Base-by-base conservation (phyloP, 345 rosid genomes). In the Citrus mangshanensis region DNA sequence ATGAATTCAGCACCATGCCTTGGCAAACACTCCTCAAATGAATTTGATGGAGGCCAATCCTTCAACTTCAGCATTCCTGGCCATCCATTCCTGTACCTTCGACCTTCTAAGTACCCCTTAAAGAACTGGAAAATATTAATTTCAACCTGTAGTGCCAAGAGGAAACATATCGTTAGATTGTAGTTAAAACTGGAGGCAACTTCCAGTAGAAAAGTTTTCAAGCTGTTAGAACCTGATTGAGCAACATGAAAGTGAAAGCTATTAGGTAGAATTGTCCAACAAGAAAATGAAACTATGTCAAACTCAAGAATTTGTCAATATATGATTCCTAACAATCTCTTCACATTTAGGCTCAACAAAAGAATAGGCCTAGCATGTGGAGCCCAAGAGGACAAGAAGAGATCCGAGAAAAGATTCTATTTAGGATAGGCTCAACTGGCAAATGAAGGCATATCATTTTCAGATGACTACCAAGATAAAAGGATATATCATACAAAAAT, bases 31-130 rank as follows among this genome's bases (percentile, higher is more conserved):
- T 87, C 90, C 37, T 86, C 86, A 81, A 88, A 90, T 51, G 79
- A 74, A 76, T 84, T 86, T 32, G 89, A 87, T 21, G 91, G 85
- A 27, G 93, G 93, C 93, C 90, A 88, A 82, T 88, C 93, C 72
- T 88, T 86, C 83, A 88, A 81, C 81, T 88, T 87, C 82, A 90
- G 69, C 89, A 88, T 85, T 77, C 81, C 87, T 19, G 89, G 89
- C 93, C 88, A 89, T 62, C 86, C 86, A 34, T 71, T 85, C 54
- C 62, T 63, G 70, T 88, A 81, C 54, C 75, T 79, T 35, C 86
- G 86, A 64, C 91, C 91, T 74, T 87, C 83, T 76, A 82, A 49
- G 82, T 88, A 90, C 54, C 91, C 91, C 76, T 79, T 81, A 83
- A 90, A 90, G 84, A 90, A 90, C 78, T 80, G 82, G 60, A 71